These are phyloP conservation scores for Nitzschia palea DNA, from an alignment of 108 stramenopile species.

Conservation along the genomic window DNA sequence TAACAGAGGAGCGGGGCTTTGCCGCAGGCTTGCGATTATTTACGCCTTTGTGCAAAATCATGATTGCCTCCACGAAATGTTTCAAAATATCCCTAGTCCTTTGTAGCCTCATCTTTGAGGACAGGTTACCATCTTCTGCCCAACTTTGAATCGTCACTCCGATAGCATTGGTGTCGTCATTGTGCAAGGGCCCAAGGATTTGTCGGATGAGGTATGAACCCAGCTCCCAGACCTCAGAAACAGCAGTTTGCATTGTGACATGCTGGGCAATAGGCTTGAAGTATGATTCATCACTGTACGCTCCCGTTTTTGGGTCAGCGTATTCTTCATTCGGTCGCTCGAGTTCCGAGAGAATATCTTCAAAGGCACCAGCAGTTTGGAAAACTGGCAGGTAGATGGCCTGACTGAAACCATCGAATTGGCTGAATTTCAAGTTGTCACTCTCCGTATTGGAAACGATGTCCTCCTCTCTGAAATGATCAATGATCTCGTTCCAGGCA, in stretches of 20 bases:
- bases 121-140: constrained; percentile 69
- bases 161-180: constrained; percentile 71
- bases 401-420: constrained; percentile 93
- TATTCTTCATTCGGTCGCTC: constrained; percentile 75
- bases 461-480: constrained; percentile 90
- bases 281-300: constrained; percentile 61
- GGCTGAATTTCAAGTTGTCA: constrained; percentile 92
- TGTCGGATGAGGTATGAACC: constrained; percentile 75
- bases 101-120: constrained; percentile 57
- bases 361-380: constrained; percentile 95
- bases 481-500: constrained; percentile 97
- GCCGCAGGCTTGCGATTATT: constrained; percentile 69
- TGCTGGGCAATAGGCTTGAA: constrained; percentile 85
- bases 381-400: constrained; percentile 97
- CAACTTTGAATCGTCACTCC: constrained; percentile 73
- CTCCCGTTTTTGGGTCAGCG: constrained; percentile 43
- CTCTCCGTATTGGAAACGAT: constrained; percentile 91
- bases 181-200: constrained; percentile 85
- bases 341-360: constrained; percentile 82
- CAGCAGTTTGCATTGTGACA: constrained; percentile 90
- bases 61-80: constrained; percentile 62
- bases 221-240: constrained; percentile 97
- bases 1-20: constrained; percentile 36
- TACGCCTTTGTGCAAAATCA: constrained; percentile 72
- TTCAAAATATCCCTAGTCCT: constrained; percentile 61